phyloP scores from a whole-genome alignment of 495 filamentous ascomycete genomes.

The Podospora didyma region DNA sequence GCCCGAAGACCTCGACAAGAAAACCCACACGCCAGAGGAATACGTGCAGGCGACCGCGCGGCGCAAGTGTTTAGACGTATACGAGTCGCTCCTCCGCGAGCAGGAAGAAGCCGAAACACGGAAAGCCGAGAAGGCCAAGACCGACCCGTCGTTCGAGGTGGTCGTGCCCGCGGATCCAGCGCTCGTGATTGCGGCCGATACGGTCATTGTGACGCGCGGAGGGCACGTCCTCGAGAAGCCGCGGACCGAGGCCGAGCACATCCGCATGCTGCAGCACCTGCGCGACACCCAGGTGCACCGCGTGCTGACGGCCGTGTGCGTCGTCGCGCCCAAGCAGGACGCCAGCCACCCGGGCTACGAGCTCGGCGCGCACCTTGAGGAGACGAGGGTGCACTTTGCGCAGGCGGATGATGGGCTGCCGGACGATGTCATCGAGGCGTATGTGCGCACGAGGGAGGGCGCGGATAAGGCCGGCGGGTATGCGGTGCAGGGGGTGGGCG shows the following conservation, averaged over 20 bases:
- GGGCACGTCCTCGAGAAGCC: conserved; percentile 91
- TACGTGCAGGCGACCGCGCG: conserved; percentile 87
- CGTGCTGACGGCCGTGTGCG: conserved; percentile 76
- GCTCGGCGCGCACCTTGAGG: conserved; percentile 75
- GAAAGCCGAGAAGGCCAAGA: neutral
- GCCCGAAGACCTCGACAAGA: conserved; percentile 78
- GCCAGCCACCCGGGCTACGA: conserved; percentile 79
- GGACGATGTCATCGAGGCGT: conserved; percentile 62
- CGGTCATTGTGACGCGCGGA: conserved; percentile 71
- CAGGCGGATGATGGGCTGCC: conserved; percentile 72
- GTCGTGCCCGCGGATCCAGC: conserved; percentile 59
- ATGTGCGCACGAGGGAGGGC: conserved; percentile 88
- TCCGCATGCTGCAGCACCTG: conserved; percentile 74
- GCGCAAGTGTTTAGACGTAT: conserved; percentile 76
- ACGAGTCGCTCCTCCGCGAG: conserved; percentile 59
- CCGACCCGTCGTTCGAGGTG: neutral
- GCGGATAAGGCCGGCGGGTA: conserved; percentile 96
- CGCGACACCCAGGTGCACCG: conserved; percentile 71
- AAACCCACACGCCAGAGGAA: conserved; percentile 68
- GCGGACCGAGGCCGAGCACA: conserved; percentile 69
- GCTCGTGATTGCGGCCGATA: conserved; percentile 88
- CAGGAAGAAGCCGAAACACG: conserved; percentile 32
- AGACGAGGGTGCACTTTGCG: conserved; percentile 77
- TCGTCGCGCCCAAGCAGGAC: conserved; percentile 73
- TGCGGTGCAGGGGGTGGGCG: conserved; percentile 85